phyloP scores from a whole-genome alignment of 345 rosid genomes.

The Fremontodendron californicum region DNA sequence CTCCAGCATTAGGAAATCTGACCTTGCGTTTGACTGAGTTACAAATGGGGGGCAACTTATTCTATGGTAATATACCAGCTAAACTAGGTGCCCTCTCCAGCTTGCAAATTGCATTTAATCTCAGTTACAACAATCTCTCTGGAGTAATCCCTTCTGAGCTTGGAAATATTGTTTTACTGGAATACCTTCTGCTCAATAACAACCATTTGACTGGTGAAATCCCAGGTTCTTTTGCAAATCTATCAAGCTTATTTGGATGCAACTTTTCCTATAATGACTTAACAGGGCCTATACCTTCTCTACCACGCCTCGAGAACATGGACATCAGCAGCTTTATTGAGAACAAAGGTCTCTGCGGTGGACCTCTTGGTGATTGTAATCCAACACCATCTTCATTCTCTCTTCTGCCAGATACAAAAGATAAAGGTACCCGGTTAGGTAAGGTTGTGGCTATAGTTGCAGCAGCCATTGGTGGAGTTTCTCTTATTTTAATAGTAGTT shows the following conservation, averaged over 20 bases:
- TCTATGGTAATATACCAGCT: constrained; percentile 57
- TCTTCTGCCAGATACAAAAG: constrained; percentile 19
- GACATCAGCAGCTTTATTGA: constrained; percentile 49
- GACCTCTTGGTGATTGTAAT: constrained; percentile 51
- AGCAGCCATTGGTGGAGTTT: constrained; percentile 67
- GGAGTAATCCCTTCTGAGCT: constrained; percentile 72
- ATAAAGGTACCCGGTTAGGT: constrained; percentile 33
- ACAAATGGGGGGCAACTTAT: constrained; percentile 84
- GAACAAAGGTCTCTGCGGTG: constrained; percentile 71
- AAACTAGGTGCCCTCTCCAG: constrained; percentile 59
- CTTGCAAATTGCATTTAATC: constrained; percentile 82
- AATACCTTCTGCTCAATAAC: constrained; percentile 66
- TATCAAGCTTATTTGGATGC: constrained; percentile 73
- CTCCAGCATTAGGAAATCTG: constrained; percentile 56
- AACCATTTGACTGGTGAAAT: constrained; percentile 71
- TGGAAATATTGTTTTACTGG: constrained; percentile 63
- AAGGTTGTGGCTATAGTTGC: constrained; percentile 60
- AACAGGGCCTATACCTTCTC: constrained; percentile 60
- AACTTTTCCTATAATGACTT: constrained; percentile 78
- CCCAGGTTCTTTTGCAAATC: constrained; percentile 56
- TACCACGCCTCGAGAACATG: constrained; percentile 43
- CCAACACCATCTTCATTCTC: constrained; percentile 31
- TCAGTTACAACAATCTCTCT: constrained; percentile 71
- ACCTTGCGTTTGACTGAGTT: constrained; percentile 60
- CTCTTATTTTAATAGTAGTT: constrained; percentile 55